Base-by-base conservation (phyloP, 176 grass and related monocot genomes). In the Otatea glauca region DNA sequence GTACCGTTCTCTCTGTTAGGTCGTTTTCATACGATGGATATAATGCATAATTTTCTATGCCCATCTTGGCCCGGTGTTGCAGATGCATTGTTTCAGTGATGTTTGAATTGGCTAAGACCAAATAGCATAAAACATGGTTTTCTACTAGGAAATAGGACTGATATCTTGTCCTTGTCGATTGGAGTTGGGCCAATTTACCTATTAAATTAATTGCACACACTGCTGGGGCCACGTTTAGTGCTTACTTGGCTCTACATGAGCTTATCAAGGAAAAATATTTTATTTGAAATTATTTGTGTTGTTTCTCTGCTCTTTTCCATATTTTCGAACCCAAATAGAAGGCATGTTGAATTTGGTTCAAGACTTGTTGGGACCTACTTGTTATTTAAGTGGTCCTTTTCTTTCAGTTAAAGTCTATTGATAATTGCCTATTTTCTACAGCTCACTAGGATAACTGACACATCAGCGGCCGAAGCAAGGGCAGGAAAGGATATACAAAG, bases 401-500 rank as follows among this genome's bases (percentile, higher is more conserved):
- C 38, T 4, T 5, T n/a, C n/a, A 38, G 18, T 49, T 76, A 16
- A 66, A 72, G 10, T 14, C 0, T 74, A 50, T 67, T 78, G 17
- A 66, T 66, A 18, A 58, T 77, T 58, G 49, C 13, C 32, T 24
- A 39, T 76, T 81, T 75, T 84, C 41, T 78, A 47, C 87, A 98
- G 96, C 80, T 92, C 66, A 84, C 78, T 61, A 90, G 87, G 72
- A 91, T 88, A 65, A 92, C 83, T 51, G 93, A 98, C 82, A 98
- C 89, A 53, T 92, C 93, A 42, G 91, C 96, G 72, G 87, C 85
- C 66, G 91, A 95, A 88, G 96, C 96, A 86, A 93, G 87, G 69
- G 83, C 79, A 81, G 96, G 96, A 68, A 95, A 93, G 77, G 96
- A 98, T 80, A 93, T 98, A 74, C 96, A 98, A 83, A 93, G 96